Evolutionary conservation across 306 rosid genomes (phyloP), one percentile per base, ranked within the genome.

Genomic region (Acacia melanoxylon): DNA sequence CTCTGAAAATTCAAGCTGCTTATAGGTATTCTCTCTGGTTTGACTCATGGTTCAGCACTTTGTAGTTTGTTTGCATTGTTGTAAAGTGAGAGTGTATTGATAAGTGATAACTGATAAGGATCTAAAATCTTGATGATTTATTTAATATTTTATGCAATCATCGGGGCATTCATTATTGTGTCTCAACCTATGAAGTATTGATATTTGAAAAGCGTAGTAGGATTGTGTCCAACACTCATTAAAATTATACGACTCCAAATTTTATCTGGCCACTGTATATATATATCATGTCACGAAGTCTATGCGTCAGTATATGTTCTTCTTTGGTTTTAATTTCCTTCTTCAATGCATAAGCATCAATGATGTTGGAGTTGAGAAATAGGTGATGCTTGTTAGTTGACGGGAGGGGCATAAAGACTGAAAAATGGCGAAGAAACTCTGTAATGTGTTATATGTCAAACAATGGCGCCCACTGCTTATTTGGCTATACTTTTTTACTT

Each of bases 1-100:
- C 96, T 51, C 70, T 87, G 10, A 45, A 87, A 5, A 90, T 95
- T 88, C 91, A 86, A 86, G 97, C 99, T 82, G 84, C 93, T 22
- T 91, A 88, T 51, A 87, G 96, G 99, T 95, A 91, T 70, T 75
- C 29, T 74, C 48, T 72, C 74, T 67, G 74, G 33, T 62, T 40
- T 81, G 54, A 17, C 61, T 65, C 76, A 76, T 48, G 42, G 52
- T 52, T 10, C 42, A 19, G 31, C 65, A 40, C 78, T 72, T 12
- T 78, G 61, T 78, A 20, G 35, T 78, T 35, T 24, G 12, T 75
- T 77, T 63, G 31, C 48, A 8, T 14, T 27, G 74, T 65, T 29
- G n/a, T 62, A 40, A 74, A 40, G 35, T 41, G 35, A 65, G 35
- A 41, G 48, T 84, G 65, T 20, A 46, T 71, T 51, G 11, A 16